A percentile compares a stretch with the other conserved stretches of the same genome.
Conservation (phyloP, 2,329 filamentous ascomycete genomes). For the Fusarium subglutinans region DNA sequence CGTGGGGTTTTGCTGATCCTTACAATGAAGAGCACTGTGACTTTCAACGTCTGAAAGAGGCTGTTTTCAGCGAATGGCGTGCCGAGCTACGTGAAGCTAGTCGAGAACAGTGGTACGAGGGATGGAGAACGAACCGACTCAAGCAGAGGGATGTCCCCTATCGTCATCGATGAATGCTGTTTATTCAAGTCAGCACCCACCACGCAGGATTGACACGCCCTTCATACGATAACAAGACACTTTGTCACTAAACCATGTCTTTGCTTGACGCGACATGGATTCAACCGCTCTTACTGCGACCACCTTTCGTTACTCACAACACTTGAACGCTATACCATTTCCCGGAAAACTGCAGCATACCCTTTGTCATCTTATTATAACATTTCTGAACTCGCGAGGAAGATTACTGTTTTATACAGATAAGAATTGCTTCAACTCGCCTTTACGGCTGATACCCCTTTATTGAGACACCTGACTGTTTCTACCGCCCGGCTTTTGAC, state of each 20-base stretch:
- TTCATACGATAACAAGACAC: not conserved
- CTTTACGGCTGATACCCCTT: constrained; percentile 36
- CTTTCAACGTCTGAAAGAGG: constrained; percentile 88
- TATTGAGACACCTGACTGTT: constrained; percentile 17
- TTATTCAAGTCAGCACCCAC: not conserved
- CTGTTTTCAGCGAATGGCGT: constrained; percentile 94
- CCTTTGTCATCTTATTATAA: constrained; percentile 43
- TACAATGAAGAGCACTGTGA: constrained; percentile 94
- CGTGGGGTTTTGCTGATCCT: constrained; percentile 97
- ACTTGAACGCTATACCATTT: constrained; percentile 37
- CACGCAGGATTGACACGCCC: constrained; percentile 5
- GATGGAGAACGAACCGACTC: constrained; percentile 82
- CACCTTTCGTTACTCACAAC: constrained; percentile 33
- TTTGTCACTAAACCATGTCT: constrained; percentile 6
- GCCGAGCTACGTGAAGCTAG: constrained; percentile 89
- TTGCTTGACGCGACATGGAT: constrained; percentile 30
- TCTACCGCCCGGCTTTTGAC: constrained; percentile 20
- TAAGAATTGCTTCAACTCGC: constrained; percentile 18
- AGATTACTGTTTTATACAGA: constrained; percentile 9
- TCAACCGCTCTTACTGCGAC: constrained; percentile 25
- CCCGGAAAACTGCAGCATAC: constrained; percentile 50
- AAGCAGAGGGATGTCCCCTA: constrained; percentile 61
- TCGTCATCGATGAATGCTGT: constrained; percentile 46
- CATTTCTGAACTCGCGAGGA: constrained; percentile 31
- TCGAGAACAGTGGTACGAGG: constrained; percentile 93